Percentiles rank a stretch among this genome's conserved stretches.
phyloP scores from a whole-genome alignment of 176 grass and related monocot species.

The Musa acuminata region DNA sequence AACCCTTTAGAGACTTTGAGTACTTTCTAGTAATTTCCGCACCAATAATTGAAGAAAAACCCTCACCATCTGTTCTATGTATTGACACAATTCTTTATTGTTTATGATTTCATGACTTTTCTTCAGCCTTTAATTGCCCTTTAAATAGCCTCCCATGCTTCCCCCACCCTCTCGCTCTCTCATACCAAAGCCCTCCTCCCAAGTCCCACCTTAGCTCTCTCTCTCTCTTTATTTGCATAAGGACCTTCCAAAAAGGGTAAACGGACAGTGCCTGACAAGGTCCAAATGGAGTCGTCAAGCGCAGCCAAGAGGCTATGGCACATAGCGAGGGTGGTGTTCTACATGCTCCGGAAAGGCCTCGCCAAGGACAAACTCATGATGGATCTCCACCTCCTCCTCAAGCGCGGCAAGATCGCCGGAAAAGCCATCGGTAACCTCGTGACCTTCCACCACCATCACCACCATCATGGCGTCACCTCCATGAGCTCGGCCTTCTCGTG shows the following conservation, averaged over 20 bases:
- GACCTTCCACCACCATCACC: constrained; percentile 23
- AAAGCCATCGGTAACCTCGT: constrained; percentile 59
- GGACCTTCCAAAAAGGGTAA: constrained; percentile 2
- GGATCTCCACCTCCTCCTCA: constrained; percentile 63
- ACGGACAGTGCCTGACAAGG: not conserved
- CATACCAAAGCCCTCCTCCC: not conserved
- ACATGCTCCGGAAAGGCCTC: constrained; percentile 65
- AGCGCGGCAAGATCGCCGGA: constrained; percentile 74
- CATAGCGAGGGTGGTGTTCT: constrained; percentile 59
- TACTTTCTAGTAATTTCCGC: not conserved
- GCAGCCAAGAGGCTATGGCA: constrained; percentile 51
- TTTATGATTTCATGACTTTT: not conserved
- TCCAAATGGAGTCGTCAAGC: constrained; percentile 22
- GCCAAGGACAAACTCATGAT: constrained; percentile 73
- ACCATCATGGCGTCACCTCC: not conserved
- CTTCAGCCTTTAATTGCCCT: not conserved
- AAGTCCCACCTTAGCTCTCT: no score
- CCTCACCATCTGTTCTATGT: not conserved
- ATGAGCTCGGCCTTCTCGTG: constrained; percentile 25
- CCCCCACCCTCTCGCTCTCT: not conserved
- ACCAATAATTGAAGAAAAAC: constrained; percentile 3
- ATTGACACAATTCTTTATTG: no score
- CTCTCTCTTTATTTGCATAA: not conserved
- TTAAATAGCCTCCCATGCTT: not conserved
- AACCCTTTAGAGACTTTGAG: not conserved